Percentiles rank a stretch among this genome's conserved stretches.
Conservation (phyloP, 2,329 filamentous ascomycete genomes). For the Penicillium sp. region DNA sequence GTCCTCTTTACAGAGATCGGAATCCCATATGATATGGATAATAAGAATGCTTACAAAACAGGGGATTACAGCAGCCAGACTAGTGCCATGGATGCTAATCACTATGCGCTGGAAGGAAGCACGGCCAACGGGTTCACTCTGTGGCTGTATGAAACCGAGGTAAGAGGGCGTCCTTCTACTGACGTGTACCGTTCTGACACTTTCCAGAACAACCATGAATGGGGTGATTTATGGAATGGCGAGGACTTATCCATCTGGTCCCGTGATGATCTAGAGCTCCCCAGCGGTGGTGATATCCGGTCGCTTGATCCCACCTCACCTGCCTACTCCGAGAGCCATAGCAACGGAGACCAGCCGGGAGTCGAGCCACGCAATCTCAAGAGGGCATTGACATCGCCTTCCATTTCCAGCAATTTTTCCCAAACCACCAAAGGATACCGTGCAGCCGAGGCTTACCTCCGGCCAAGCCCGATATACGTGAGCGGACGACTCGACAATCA, state of each 20-base stretch:
- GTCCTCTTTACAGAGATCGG: conserved; percentile 93
- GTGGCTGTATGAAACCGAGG: conserved; percentile 81
- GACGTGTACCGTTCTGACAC: too few species aligned
- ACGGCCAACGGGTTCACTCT: conserved; percentile 82
- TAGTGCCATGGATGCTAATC: conserved; percentile 92
- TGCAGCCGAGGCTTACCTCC: conserved; percentile 89
- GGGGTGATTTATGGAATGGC: conserved; percentile 96
- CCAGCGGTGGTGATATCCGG: conserved; percentile 35
- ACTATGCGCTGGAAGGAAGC: conserved; percentile 86
- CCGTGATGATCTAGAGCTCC: conserved; percentile 72
- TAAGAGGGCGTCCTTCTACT: conserved; percentile 40
- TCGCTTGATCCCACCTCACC: conserved; percentile 50
- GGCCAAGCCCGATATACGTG: conserved; percentile 77
- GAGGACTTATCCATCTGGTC: conserved; percentile 94
- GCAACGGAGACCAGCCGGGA: conserved; percentile 48
- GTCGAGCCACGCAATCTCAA: conserved; percentile 79
- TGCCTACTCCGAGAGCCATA: conserved; percentile 58
- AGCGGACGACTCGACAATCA: conserved; percentile 72
- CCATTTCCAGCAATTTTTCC: conserved; percentile 61
- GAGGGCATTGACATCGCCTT: conserved; percentile 63
- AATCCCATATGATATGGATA: conserved; percentile 98
- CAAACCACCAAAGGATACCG: conserved; percentile 71
- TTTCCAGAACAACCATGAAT: conserved; percentile 76
- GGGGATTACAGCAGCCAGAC: conserved; percentile 94
- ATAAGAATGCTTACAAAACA: conserved; percentile 92